Evolutionary conservation across 1,139 yeast genomes (phyloP).

Genomic region (Nakaseomyces glabratus): DNA sequence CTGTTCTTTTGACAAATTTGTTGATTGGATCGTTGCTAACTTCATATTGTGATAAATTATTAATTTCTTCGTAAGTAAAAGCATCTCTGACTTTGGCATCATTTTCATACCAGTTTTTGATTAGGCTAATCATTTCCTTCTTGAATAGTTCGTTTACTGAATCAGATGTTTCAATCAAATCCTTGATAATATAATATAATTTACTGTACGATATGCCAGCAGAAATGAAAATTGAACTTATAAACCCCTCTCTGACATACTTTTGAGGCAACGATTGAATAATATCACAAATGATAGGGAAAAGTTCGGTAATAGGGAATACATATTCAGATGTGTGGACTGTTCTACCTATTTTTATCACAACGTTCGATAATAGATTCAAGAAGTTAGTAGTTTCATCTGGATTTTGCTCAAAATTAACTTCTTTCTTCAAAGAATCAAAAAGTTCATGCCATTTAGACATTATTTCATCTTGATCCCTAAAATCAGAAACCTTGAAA

Average conservation of each 20-base stretch:
- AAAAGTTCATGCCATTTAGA: conserved; percentile 64
- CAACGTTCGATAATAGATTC: conserved; percentile 33
- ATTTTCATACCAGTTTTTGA: conserved; percentile 54
- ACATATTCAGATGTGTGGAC: conserved; percentile 56
- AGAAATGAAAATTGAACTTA: conserved; percentile 60
- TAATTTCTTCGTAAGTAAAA: conserved; percentile 32
- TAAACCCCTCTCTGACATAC: conserved; percentile 43
- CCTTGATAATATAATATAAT: conserved; percentile 57
- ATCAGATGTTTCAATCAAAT: conserved; percentile 56
- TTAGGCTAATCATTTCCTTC: conserved; percentile 52
- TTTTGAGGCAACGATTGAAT: conserved; percentile 34
- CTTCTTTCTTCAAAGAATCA: conserved; percentile 32
- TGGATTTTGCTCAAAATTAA: conserved; percentile 20
- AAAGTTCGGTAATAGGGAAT: conserved; percentile 67
- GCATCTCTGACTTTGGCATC: conserved; percentile 56
- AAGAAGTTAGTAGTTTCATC: conserved; percentile 29
- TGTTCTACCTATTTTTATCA: conserved; percentile 42
- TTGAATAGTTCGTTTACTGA: conserved; percentile 40
- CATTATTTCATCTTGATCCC: conserved; percentile 62
- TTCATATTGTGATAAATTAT: conserved; percentile 21
- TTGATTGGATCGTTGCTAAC: conserved; percentile 30
- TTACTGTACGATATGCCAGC: conserved; percentile 71
- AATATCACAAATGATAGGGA: conserved; percentile 42
- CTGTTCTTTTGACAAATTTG: conserved; percentile 26
- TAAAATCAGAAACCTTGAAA: conserved; percentile 74